Evolutionary conservation across 1,284 basidiomycete genomes (phyloP).

Genomic region (Trametes polyzona): DNA sequence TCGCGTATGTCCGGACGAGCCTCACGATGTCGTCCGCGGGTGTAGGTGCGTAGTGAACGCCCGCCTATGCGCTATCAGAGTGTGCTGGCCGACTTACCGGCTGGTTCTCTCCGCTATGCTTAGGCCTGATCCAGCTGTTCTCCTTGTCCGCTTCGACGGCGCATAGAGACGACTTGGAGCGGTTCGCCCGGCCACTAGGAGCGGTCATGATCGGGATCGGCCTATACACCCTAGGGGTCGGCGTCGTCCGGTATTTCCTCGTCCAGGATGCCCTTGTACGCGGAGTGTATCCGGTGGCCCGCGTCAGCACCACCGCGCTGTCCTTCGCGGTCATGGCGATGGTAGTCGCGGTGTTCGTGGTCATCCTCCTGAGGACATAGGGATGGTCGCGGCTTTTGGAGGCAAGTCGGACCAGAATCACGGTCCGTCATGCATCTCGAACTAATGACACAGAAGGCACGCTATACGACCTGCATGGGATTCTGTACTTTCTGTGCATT

Average conservation of each 20-base stretch:
- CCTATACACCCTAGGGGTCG: conserved; percentile 52
- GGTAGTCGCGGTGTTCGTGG: conserved; percentile 51
- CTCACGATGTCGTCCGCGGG: conserved; percentile 60
- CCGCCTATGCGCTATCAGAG: too few species aligned
- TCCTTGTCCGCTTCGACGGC: conserved; percentile 41
- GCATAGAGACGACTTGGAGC: conserved; percentile 33
- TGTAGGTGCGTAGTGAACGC: conserved; percentile 38
- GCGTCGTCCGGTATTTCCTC: conserved; percentile 55
- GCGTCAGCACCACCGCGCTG: conserved; percentile 48
- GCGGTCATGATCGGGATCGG: conserved; percentile 53
- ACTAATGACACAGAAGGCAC: too few species aligned
- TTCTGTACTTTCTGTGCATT: too few species aligned
- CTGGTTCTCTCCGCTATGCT: not conserved
- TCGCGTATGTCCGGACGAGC: conserved; percentile 64
- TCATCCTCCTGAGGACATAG: conserved; percentile 44
- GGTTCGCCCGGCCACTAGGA: conserved; percentile 57
- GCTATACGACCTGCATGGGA: too few species aligned
- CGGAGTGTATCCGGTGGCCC: conserved; percentile 60
- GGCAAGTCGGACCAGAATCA: too few species aligned
- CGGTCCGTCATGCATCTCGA: too few species aligned
- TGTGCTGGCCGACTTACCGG: not conserved
- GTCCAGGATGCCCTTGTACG: conserved; percentile 55
- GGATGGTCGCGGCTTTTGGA: too few species aligned
- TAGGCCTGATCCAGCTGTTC: conserved; percentile 61
- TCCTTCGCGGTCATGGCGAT: conserved; percentile 46